phyloP scores from a whole-genome alignment of 2,329 filamentous ascomycete genomes.

The Trichoderma sp. region DNA sequence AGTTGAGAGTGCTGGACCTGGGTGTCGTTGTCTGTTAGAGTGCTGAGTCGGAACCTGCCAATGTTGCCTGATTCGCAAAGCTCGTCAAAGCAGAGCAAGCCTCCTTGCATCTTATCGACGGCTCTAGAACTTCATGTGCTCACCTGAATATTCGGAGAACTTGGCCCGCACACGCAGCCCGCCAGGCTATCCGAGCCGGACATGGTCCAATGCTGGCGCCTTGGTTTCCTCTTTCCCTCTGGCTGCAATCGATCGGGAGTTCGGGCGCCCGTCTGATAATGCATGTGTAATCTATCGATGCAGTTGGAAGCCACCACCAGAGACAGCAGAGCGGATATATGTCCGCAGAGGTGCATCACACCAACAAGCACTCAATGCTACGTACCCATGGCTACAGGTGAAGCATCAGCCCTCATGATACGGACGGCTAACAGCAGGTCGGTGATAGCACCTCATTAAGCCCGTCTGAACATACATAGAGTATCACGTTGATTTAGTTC shows the following conservation, averaged over 20 bases:
- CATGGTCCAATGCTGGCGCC: background rate
- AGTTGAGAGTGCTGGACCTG: too few species aligned
- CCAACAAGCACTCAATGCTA: background rate
- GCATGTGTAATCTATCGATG: background rate
- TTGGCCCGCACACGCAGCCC: background rate
- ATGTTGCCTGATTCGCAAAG: background rate
- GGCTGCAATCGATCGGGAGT: background rate
- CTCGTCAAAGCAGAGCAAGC: background rate
- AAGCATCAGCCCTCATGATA: background rate
- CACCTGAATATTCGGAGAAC: background rate
- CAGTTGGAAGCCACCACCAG: background rate
- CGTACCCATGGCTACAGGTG: too few species aligned
- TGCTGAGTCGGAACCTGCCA: background rate
- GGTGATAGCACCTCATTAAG: background rate
- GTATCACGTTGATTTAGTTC: background rate
- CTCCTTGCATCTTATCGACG: background rate
- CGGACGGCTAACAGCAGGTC: conserved; percentile 1
- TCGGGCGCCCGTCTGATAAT: background rate
- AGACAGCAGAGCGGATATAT: background rate
- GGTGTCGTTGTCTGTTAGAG: too few species aligned
- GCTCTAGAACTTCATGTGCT: background rate
- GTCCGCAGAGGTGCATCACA: conserved; percentile 10
- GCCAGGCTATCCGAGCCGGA: background rate
- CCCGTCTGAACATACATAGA: background rate
- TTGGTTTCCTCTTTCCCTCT: background rate